These are phyloP conservation scores for Boletus speciosus DNA, from an alignment of 768 basidiomycete species.

Conservation along the genomic window DNA sequence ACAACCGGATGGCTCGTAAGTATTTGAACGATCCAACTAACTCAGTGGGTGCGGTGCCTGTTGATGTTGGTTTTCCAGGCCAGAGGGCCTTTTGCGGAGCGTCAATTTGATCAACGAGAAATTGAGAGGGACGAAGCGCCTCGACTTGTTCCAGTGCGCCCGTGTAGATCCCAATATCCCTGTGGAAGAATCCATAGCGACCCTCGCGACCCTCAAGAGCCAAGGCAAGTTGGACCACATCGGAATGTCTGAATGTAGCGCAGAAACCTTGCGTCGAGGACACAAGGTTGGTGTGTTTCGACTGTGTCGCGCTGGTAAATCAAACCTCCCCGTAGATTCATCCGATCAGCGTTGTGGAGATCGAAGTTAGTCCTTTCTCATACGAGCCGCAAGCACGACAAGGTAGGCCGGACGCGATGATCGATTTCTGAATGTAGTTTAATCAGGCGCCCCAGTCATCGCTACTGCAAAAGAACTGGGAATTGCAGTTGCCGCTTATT, in stretches of 20 bases:
- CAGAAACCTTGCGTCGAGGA: conserved; percentile 43
- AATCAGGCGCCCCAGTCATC: conserved; percentile 37
- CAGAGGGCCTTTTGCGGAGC: conserved; percentile 44
- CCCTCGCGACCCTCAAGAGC: conserved; percentile 38
- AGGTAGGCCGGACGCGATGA: conserved; percentile 18
- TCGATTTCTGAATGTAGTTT: not conserved
- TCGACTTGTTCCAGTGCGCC: conserved; percentile 58
- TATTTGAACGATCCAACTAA: not conserved
- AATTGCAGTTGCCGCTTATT: conserved; percentile 57
- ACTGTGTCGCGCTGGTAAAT: not conserved
- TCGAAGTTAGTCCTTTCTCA: conserved; percentile 61
- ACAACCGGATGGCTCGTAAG: conserved; percentile 29
- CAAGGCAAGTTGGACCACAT: conserved; percentile 46
- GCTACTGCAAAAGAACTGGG: conserved; percentile 51
- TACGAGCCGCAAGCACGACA: conserved; percentile 50
- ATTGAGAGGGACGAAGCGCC: conserved; percentile 50
- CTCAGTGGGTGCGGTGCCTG: too few relatives aligned
- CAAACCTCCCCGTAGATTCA: conserved; percentile 36
- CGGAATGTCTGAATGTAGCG: conserved; percentile 53
- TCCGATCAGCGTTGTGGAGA: conserved; percentile 59
- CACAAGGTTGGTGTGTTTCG: conserved; percentile 12
- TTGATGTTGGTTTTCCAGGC: conserved; percentile 1
- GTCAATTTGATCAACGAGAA: conserved; percentile 40
- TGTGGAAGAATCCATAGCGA: conserved; percentile 44
- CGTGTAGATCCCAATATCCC: conserved; percentile 41